Evolutionary conservation across 352 stramenopile species (phyloP).

Genomic region (Globisporangium middletonii): DNA sequence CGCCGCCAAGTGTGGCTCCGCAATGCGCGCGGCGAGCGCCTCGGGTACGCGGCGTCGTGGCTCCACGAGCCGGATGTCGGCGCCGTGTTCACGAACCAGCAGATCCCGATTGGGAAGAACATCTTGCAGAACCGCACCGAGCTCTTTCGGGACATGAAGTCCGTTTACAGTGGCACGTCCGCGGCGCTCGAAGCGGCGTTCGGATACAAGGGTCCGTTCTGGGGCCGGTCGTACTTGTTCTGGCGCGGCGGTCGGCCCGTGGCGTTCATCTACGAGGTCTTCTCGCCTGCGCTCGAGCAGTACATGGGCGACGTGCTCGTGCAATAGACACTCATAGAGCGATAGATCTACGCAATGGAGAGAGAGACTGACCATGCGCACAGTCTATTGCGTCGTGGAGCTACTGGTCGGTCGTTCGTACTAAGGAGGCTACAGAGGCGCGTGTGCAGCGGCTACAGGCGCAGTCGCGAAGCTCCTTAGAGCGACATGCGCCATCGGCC

Average conservation of each 20-base stretch:
- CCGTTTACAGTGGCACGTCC: constrained; percentile 63
- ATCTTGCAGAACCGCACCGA: constrained; percentile 80
- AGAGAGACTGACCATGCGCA: neutral
- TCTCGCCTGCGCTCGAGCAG: constrained; percentile 66
- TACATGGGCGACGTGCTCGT: constrained; percentile 74
- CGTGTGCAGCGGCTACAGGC: neutral
- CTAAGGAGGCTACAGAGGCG: neutral
- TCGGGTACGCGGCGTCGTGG: constrained; percentile 82
- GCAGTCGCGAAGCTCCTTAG: constrained; percentile 13
- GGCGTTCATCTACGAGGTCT: constrained; percentile 88
- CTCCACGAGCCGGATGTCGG: constrained; percentile 56
- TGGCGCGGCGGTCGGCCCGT: constrained; percentile 72
- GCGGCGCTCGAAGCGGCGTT: constrained; percentile 56
- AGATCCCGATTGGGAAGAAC: constrained; percentile 79
- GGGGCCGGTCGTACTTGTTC: constrained; percentile 83
- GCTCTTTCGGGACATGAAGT: constrained; percentile 84
- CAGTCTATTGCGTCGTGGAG: neutral
- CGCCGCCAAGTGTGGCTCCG: constrained; percentile 76
- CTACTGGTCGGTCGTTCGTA: neutral
- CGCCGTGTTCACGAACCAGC: constrained; percentile 75
- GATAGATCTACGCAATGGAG: constrained; percentile 1
- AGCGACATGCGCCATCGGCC: constrained; percentile 80
- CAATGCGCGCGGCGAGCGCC: constrained; percentile 58
- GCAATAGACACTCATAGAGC: constrained; percentile 4
- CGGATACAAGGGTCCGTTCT: constrained; percentile 62